Conservation (phyloP, 1,139 yeast species). For the Candida labiduridarum region DNA sequence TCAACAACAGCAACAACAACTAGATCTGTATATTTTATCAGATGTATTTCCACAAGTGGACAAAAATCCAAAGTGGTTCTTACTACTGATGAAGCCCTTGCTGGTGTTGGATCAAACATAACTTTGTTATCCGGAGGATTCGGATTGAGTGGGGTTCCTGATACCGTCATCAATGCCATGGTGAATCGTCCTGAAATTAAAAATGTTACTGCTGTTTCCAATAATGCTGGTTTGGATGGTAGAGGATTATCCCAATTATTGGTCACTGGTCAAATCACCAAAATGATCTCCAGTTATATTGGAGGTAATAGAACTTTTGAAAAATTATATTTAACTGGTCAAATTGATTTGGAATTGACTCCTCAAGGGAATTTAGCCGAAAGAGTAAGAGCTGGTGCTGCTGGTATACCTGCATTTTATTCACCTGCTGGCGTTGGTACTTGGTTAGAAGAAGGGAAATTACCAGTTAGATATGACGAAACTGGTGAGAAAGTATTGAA, state of each 20-base stretch:
- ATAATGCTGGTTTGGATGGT: slow-evolving; percentile 53
- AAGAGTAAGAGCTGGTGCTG: slow-evolving; percentile 51
- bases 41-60: slow-evolving; percentile 10
- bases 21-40: slow-evolving; percentile 7
- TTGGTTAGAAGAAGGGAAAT: slow-evolving; percentile 51
- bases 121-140: slow-evolving; percentile 50
- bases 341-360: slow-evolving; percentile 47
- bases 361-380: slow-evolving; percentile 58
- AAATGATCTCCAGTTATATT: slow-evolving; percentile 50
- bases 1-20: background rate
- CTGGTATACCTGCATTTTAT: slow-evolving; percentile 54
- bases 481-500: slow-evolving; percentile 36
- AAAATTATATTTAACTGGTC: slow-evolving; percentile 41
- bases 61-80: slow-evolving; percentile 23
- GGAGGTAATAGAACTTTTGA: slow-evolving; percentile 51
- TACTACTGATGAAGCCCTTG: slow-evolving; percentile 32
- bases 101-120: slow-evolving; percentile 31
- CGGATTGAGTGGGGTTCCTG: slow-evolving; percentile 52
- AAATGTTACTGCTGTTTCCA: slow-evolving; percentile 48
- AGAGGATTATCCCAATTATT: slow-evolving; percentile 46
- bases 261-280: slow-evolving; percentile 44
- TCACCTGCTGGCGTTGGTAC: slow-evolving; percentile 55
- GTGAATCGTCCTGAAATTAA: slow-evolving; percentile 30
- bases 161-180: slow-evolving; percentile 44
- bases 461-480: slow-evolving; percentile 43